phyloP scores from a whole-genome alignment of 176 grass and related monocot genomes.

The Rhynchospora pubera region DNA sequence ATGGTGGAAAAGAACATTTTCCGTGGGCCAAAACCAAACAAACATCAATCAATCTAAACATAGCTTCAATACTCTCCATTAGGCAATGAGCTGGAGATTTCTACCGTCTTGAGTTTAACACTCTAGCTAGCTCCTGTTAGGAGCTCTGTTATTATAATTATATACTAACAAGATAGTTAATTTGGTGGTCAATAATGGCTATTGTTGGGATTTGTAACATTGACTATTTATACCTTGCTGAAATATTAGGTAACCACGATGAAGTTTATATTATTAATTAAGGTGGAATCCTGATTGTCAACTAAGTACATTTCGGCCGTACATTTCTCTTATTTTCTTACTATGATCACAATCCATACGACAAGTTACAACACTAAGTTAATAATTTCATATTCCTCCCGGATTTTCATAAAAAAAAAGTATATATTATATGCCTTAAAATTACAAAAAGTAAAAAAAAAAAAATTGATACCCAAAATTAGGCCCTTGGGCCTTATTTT shows the following conservation, averaged over 20 bases:
- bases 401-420: too few relatives aligned
- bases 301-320: neutral
- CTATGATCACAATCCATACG: too few relatives aligned
- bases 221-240: neutral
- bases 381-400: too few relatives aligned
- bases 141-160: neutral
- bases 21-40: neutral
- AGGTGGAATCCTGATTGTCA: neutral
- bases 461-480: too few relatives aligned
- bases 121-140: neutral
- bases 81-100: neutral
- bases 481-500: too few relatives aligned
- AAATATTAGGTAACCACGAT: neutral
- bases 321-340: neutral
- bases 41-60: conserved; percentile 4
- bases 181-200: neutral
- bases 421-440: too few relatives aligned
- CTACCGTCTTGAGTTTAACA: neutral
- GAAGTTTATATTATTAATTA: conserved; percentile 7
- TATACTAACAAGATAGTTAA: neutral
- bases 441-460: too few relatives aligned
- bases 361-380: too few relatives aligned
- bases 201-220: neutral
- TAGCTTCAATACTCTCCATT: neutral
- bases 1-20: too few relatives aligned